phyloP scores from a whole-genome alignment of 257 asterid species.

The Fraxinus americana region DNA sequence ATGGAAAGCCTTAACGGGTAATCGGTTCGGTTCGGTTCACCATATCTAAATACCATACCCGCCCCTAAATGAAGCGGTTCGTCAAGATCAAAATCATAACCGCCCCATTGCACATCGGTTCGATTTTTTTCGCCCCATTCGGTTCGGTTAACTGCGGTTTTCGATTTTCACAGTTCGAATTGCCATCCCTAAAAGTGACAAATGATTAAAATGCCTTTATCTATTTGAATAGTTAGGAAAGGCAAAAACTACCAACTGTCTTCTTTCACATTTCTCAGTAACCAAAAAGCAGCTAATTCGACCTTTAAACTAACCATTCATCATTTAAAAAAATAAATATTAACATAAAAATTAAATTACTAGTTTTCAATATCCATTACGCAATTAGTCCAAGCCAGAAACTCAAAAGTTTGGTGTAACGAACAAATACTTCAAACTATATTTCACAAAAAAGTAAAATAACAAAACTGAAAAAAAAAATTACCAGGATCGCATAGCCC shows the following conservation, averaged over 20 bases:
- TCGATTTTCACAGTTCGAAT: too few relatives aligned
- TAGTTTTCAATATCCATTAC: not conserved
- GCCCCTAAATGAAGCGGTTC: too few relatives aligned
- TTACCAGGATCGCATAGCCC: slow-evolving; percentile 96
- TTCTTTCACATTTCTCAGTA: not conserved
- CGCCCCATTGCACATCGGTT: too few relatives aligned
- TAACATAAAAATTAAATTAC: not conserved
- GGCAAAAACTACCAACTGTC: not conserved
- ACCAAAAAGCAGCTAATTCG: not conserved
- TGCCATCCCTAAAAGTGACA: too few relatives aligned
- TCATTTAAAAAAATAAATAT: too few relatives aligned
- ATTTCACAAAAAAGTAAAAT: slow-evolving; percentile 14
- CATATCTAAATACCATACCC: too few relatives aligned
- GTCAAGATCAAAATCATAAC: too few relatives aligned
- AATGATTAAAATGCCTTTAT: too few relatives aligned
- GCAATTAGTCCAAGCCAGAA: not conserved
- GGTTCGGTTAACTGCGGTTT: too few relatives aligned
- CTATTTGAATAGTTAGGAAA: not conserved
- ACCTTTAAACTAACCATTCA: not conserved
- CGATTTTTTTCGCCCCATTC: too few relatives aligned
- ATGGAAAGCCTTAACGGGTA: too few relatives aligned
- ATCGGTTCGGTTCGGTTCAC: too few relatives aligned
- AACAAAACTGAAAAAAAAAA: slow-evolving; percentile 27
- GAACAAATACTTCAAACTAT: not conserved
- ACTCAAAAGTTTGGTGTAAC: not conserved